Conservation (phyloP, 129 eudicot species). For the Lonicera japonica region DNA sequence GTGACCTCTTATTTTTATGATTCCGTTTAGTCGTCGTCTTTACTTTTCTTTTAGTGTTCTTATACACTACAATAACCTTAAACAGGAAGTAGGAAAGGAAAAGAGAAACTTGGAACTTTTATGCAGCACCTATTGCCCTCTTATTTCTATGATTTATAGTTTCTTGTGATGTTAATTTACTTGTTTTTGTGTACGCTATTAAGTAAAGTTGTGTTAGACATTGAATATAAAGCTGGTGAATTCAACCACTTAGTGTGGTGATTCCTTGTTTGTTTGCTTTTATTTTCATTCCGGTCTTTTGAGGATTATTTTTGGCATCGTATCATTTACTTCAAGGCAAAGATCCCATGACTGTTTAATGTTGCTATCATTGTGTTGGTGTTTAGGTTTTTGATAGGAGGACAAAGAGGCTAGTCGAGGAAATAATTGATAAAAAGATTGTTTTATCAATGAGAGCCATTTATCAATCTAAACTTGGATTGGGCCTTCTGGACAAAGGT, state of each 20-base stretch:
- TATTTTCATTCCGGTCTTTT: background rate
- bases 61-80: too few relatives aligned
- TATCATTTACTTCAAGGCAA: background rate
- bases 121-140: too few relatives aligned
- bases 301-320: background rate
- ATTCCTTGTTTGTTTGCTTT: background rate
- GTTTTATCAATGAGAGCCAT: constrained; percentile 89
- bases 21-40: too few relatives aligned
- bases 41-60: too few relatives aligned
- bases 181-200: background rate
- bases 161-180: background rate
- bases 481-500: constrained; percentile 87
- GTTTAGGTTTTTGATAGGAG: constrained; percentile 77
- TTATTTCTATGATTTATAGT: too few relatives aligned
- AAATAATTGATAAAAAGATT: constrained; percentile 80
- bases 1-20: too few relatives aligned
- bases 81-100: too few relatives aligned
- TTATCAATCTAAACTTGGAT: constrained; percentile 85
- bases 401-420: constrained; percentile 86
- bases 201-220: background rate
- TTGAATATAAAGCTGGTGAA: background rate
- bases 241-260: constrained; percentile 2
- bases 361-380: constrained; percentile 16
- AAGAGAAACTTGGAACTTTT: too few relatives aligned
- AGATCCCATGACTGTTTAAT: constrained; percentile 8